These are phyloP conservation scores for Trichoderma atrobrunneum DNA, from an alignment of 2,329 filamentous ascomycete species.

Conservation along the genomic window DNA sequence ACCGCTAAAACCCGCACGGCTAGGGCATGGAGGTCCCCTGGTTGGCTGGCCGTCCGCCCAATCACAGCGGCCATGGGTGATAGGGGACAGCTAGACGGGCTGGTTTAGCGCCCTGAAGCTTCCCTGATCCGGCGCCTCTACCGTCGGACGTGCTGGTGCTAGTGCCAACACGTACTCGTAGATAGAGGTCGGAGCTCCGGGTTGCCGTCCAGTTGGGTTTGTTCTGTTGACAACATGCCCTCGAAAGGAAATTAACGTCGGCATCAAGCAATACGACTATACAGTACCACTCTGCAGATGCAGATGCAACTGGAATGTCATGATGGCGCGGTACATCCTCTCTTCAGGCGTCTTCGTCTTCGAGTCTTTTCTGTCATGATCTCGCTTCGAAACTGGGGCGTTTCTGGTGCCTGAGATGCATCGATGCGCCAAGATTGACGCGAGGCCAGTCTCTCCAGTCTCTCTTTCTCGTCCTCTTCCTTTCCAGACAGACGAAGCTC, in stretches of 20 bases:
- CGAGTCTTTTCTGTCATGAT: neutral
- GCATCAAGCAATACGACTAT: neutral
- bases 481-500: neutral
- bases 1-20: neutral
- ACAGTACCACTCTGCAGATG: neutral
- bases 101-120: conserved; percentile 1
- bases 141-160: neutral
- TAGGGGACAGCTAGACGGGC: neutral
- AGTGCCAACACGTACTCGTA: neutral
- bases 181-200: neutral
- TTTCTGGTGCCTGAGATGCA: neutral
- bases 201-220: neutral
- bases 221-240: neutral
- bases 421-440: conserved; percentile 3
- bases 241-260: neutral
- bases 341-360: neutral
- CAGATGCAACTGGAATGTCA: neutral
- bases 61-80: neutral
- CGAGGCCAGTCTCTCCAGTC: neutral
- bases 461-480: neutral
- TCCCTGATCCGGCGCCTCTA: neutral
- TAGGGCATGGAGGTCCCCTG: neutral
- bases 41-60: neutral
- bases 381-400: neutral
- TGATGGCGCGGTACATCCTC: neutral